Evolutionary conservation across 495 filamentous ascomycete genomes (phyloP).

Genomic region (Penicillium waksmanii): DNA sequence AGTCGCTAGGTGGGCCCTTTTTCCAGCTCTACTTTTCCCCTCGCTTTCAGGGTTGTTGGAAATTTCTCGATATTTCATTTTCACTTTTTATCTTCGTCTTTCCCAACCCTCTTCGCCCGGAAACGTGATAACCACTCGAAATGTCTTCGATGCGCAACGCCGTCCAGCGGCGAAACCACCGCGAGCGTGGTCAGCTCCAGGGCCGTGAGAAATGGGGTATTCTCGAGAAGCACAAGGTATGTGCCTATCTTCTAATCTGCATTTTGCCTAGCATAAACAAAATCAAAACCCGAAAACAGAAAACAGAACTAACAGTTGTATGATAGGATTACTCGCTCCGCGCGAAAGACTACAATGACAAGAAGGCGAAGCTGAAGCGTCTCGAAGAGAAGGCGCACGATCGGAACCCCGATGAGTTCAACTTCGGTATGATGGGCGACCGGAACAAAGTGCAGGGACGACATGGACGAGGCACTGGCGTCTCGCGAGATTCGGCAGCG

Average conservation of each 20-base stretch:
- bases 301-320: slow-evolving; percentile 22
- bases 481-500: slow-evolving; percentile 39
- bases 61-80: slow-evolving; percentile 7
- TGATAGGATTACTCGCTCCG: slow-evolving; percentile 87
- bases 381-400: slow-evolving; percentile 81
- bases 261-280: not conserved
- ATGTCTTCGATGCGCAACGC: slow-evolving; percentile 88
- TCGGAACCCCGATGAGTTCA: slow-evolving; percentile 96
- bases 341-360: slow-evolving; percentile 83
- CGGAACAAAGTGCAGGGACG: slow-evolving; percentile 57
- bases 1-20: slow-evolving; percentile 9
- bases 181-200: slow-evolving; percentile 83
- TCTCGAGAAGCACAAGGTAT: slow-evolving; percentile 85
- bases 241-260: slow-evolving; percentile 7
- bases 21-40: not conserved
- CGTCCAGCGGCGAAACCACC: slow-evolving; percentile 75
- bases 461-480: slow-evolving; percentile 54
- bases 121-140: slow-evolving; percentile 20
- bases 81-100: slow-evolving; percentile 10
- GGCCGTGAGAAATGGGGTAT: slow-evolving; percentile 83
- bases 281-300: not conserved
- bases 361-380: slow-evolving; percentile 76
- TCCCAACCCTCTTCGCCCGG: not conserved
- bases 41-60: not conserved
- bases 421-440: slow-evolving; percentile 81